Evolutionary conservation across 331 rosid species (phyloP), one percentile per base, ranked within the genome.

Genomic region (Rhamnella rubrinervis): DNA sequence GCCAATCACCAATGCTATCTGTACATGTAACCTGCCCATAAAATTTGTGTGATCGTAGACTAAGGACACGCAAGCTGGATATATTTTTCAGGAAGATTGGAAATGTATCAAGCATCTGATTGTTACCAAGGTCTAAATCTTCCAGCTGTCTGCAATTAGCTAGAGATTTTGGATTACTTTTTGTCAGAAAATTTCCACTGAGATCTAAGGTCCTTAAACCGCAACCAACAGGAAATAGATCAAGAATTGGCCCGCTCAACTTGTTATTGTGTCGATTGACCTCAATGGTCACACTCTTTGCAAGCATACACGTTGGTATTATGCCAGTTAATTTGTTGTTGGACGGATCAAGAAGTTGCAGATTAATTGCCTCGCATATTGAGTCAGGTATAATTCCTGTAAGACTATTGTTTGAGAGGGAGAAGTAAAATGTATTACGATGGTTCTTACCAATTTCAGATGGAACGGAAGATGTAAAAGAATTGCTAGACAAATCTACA

Each of bases 291-390:
- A 11, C 72, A 18, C 55, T 66, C 72, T 12, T 57, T 61, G 49
- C 21, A 28, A 4, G 50, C 26, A 80, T 57, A 61, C 96, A 82
- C 1, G 65, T 23, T 16, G 89, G 92, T 55, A 89, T 72, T 25
- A 52, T 6, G 50, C 81, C 96, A 64, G 58, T 21, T 18, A 88
- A 37, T 4, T 14, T 25, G 55, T 89, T 86, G 1, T 12, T 4
- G 58, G 92, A 89, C 67, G 86, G 68, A 78, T 86, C 88, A 51
- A 89, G 79, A 28, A 86, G 80, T 65, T 61, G 67, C 44, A 89
- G 87, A 66, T n/a, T 49, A 28, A 52, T 16, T n/a, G 85, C 65
- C 18, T 49, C 61, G 84, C 92, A 89, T 8, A 84, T 55, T 52
- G 85, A 86, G 7, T 1, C 0, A n/a, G 88, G 90, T 19, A 76